A percentile compares a stretch with the other conserved stretches of the same genome.
Conservation (phyloP, 441 rosid genomes). For the Brassica hybrid region DNA sequence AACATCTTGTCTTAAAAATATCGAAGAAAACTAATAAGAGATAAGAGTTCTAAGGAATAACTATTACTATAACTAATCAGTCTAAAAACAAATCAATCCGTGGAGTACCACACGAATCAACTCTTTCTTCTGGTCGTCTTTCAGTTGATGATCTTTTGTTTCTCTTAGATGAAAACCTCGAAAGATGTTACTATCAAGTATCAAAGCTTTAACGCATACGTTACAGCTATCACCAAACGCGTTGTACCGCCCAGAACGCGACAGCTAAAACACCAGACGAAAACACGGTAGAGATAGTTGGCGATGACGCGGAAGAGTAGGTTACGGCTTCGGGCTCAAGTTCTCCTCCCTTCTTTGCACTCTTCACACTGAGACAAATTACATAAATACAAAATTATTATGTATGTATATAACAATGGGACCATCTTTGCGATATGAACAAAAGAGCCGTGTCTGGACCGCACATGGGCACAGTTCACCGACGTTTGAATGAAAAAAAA, state of each 20-base stretch:
- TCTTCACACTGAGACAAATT: slow-evolving; percentile 37
- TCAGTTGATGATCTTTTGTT: not conserved
- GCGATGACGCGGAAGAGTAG: slow-evolving; percentile 34
- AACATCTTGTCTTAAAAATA: slow-evolving; percentile 8
- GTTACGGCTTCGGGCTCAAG: slow-evolving; percentile 36
- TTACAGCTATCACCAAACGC: slow-evolving; percentile 23
- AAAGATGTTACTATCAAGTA: not conserved
- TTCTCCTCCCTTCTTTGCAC: slow-evolving; percentile 29
- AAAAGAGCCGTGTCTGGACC: slow-evolving; percentile 43
- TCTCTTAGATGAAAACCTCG: not conserved
- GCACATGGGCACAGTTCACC: slow-evolving; percentile 33
- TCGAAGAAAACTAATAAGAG: not conserved
- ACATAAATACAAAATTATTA: slow-evolving; percentile 1
- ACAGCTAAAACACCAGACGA: slow-evolving; percentile 20
- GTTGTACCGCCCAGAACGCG: slow-evolving; percentile 24
- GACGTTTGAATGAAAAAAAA: slow-evolving; percentile 27
- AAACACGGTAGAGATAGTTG: slow-evolving; percentile 15
- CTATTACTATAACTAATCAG: slow-evolving; percentile 5
- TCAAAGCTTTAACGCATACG: not conserved
- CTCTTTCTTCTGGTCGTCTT: not conserved
- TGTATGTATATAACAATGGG: not conserved
- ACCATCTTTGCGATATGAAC: slow-evolving; percentile 13
- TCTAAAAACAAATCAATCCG: not conserved
- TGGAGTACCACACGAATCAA: not conserved
- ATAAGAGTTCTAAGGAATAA: not conserved